Evolutionary conservation across 371 early-diverging fungal genomes (phyloP).

Genomic region (Mucor plumbeus): DNA sequence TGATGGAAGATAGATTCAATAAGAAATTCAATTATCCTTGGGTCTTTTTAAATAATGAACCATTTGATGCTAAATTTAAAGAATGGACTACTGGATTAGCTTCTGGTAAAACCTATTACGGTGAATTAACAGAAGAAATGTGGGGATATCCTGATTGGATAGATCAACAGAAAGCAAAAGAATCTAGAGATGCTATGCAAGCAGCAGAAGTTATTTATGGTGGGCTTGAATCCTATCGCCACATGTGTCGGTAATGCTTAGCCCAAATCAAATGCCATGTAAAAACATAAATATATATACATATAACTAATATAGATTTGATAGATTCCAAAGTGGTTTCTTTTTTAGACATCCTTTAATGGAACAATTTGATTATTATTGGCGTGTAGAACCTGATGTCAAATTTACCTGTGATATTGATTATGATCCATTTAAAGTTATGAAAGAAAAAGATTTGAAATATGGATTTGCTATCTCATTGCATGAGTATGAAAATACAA

Average conservation of each 20-base stretch:
- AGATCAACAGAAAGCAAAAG: constrained; percentile 61
- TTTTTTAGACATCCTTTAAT: constrained; percentile 78
- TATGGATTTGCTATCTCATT: constrained; percentile 87
- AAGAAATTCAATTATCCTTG: constrained; percentile 77
- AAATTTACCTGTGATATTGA: constrained; percentile 88
- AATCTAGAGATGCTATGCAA: constrained; percentile 61
- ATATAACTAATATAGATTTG: neutral
- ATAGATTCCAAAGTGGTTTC: constrained; percentile 66
- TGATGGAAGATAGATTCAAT: constrained; percentile 81
- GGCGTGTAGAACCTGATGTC: constrained; percentile 96
- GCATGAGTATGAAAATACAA: constrained; percentile 77
- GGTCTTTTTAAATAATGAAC: constrained; percentile 72
- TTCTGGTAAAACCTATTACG: constrained; percentile 58
- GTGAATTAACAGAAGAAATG: constrained; percentile 62
- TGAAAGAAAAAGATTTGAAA: constrained; percentile 76
- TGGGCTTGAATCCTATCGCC: constrained; percentile 84
- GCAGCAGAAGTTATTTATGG: constrained; percentile 80
- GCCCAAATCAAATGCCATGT: neutral
- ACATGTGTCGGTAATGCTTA: constrained; percentile 85
- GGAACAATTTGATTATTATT: constrained; percentile 84
- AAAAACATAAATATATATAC: no score
- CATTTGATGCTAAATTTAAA: constrained; percentile 63
- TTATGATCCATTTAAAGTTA: constrained; percentile 90
- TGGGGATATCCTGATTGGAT: constrained; percentile 76
- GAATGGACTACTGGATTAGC: constrained; percentile 55